Evolutionary conservation across 768 basidiomycete species (phyloP).

Genomic region (Boletus reticulatus): DNA sequence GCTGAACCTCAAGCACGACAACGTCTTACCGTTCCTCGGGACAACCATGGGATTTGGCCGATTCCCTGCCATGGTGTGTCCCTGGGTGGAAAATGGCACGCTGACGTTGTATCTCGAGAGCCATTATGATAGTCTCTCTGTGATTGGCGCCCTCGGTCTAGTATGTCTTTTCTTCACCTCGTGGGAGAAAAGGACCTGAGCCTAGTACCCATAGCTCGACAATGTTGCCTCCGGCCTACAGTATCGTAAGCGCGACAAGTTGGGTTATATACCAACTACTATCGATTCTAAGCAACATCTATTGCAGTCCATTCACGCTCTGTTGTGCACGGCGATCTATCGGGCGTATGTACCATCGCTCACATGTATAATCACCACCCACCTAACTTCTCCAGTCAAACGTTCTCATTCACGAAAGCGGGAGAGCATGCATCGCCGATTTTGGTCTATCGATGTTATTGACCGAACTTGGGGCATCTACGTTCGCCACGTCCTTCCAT

Average conservation of each 20-base stretch:
- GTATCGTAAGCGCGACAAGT: too few species aligned
- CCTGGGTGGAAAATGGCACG: too few species aligned
- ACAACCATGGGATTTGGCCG: too few species aligned
- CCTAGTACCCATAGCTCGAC: constrained; percentile 2
- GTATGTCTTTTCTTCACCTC: background rate
- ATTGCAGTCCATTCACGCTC: constrained; percentile 15
- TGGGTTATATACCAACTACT: too few species aligned
- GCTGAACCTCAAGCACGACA: too few species aligned
- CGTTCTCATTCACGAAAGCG: too few species aligned
- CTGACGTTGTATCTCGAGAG: constrained; percentile 17
- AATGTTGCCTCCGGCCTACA: background rate
- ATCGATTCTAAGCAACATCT: background rate
- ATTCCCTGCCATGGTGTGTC: too few species aligned
- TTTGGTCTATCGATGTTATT: too few species aligned
- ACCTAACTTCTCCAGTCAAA: background rate
- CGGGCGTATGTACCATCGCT: constrained; percentile 7
- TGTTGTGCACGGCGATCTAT: constrained; percentile 20
- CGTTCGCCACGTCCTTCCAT: constrained; percentile 19
- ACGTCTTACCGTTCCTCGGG: too few species aligned
- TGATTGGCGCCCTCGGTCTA: background rate
- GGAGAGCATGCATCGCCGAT: too few species aligned
- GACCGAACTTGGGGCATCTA: background rate
- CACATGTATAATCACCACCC: background rate
- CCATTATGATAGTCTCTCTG: background rate
- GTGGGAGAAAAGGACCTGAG: background rate